Evolutionary conservation across 345 rosid genomes (phyloP).

Genomic region (Salix suchowensis): DNA sequence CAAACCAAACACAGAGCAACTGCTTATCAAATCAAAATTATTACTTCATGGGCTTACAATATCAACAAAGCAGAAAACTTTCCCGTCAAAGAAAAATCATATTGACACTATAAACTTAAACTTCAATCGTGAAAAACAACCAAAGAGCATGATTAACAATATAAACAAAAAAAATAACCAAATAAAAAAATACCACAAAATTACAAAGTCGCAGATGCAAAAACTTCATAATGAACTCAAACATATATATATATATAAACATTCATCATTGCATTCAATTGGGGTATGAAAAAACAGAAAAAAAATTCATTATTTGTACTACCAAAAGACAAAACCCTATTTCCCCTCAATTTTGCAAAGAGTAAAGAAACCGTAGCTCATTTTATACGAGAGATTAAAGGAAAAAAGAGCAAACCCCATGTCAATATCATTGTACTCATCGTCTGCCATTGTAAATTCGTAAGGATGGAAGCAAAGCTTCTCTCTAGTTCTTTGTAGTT

Average conservation of each 20-base stretch:
- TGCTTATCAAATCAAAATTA: not conserved
- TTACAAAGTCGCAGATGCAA: not conserved
- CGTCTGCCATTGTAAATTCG: slow-evolving; percentile 62
- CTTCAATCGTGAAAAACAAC: not conserved
- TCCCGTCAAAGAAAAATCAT: not conserved
- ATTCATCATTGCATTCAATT: not conserved
- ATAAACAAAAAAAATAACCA: not conserved
- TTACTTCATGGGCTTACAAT: not conserved
- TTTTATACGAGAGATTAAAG: not conserved
- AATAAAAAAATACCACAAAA: too few species aligned
- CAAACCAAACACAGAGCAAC: not conserved
- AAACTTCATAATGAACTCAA: not conserved
- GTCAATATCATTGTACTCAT: slow-evolving; percentile 58
- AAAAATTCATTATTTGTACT: not conserved
- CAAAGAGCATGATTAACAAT: not conserved
- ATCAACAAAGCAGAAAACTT: not conserved
- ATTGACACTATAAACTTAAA: not conserved
- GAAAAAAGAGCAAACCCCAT: slow-evolving; percentile 38
- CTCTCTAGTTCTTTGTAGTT: not conserved
- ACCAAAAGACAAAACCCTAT: not conserved
- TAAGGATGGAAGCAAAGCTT: not conserved
- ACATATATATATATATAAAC: not conserved
- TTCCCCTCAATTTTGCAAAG: not conserved
- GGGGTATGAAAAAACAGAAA: not conserved
- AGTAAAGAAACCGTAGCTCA: not conserved